These are phyloP conservation scores for Yamadazyma triangularis DNA, from an alignment of 1,139 yeast genomes.

Conservation along the genomic window DNA sequence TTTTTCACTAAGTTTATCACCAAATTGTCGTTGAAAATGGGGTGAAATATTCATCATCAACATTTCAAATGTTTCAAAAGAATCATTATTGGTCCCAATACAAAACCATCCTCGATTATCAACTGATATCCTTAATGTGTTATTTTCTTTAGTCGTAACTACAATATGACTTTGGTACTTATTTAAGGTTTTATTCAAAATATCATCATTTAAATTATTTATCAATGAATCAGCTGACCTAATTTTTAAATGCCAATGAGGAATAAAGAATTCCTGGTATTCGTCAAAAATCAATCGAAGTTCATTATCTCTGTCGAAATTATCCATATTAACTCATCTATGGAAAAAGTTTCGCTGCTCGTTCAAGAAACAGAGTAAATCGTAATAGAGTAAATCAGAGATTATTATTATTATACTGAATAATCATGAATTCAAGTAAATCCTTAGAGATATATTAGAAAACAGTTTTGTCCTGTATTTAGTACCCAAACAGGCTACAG, in stretches of 20 bases:
- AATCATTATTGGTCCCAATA: constrained; percentile 4
- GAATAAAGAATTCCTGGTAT: constrained; percentile 22
- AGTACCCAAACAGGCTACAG: too few species aligned
- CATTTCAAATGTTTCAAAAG: constrained; percentile 44
- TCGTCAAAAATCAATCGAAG: constrained; percentile 21
- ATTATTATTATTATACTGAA: too few species aligned
- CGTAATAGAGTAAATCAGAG: too few species aligned
- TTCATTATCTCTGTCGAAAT: constrained; percentile 17
- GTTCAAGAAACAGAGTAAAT: too few species aligned
- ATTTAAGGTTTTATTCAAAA: constrained; percentile 7
- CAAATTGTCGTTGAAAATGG: constrained; percentile 28
- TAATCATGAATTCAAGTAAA: too few species aligned
- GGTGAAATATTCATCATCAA: constrained; percentile 37
- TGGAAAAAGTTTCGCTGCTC: too few species aligned
- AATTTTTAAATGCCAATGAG: constrained; percentile 11
- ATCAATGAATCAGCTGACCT: background rate
- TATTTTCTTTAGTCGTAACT: constrained; percentile 19
- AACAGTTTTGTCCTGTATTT: too few species aligned
- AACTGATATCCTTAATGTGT: constrained; percentile 22
- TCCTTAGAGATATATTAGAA: too few species aligned
- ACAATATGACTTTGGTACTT: constrained; percentile 9
- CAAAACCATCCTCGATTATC: constrained; percentile 32
- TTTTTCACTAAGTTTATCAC: constrained; percentile 19
- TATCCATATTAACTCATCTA: too few species aligned
- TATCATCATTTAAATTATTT: constrained; percentile 4